Evolutionary conservation across 345 rosid genomes (phyloP).

Genomic region (Rhodamnia rubescens): DNA sequence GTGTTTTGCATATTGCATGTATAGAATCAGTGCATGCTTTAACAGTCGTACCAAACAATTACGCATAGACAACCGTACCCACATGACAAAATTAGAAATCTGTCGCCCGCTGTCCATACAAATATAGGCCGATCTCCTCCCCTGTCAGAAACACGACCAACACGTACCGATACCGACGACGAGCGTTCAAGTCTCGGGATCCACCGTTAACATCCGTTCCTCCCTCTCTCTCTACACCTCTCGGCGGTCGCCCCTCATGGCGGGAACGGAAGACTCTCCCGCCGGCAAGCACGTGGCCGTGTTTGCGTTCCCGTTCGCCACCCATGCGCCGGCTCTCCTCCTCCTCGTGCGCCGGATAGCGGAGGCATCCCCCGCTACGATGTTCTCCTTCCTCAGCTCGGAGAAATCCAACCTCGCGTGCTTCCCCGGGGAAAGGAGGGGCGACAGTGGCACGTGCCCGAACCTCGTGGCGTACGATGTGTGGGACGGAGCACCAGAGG

Average conservation of each 20-base stretch:
- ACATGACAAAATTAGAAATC: neutral
- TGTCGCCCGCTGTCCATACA: neutral
- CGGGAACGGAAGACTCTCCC: neutral
- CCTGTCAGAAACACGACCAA: neutral
- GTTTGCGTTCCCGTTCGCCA: slow-evolving; percentile 8
- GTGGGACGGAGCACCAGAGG: slow-evolving; percentile 23
- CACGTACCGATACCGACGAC: neutral
- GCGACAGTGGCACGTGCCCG: neutral
- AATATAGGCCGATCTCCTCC: neutral
- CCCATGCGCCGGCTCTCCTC: slow-evolving; percentile 12
- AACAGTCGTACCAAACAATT: neutral
- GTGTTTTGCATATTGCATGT: too few species aligned
- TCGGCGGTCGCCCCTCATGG: neutral
- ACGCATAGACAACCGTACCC: neutral
- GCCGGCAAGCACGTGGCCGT: slow-evolving; percentile 7
- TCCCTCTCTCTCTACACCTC: neutral
- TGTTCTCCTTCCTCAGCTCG: slow-evolving; percentile 32
- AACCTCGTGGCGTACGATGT: slow-evolving; percentile 18
- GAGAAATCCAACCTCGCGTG: slow-evolving; percentile 11
- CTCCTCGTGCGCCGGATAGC: slow-evolving; percentile 2
- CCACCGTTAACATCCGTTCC: neutral
- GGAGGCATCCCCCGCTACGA: neutral
- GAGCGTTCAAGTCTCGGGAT: neutral
- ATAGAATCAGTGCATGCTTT: too few species aligned
- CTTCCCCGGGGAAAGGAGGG: neutral